phyloP scores from a whole-genome alignment of 1,284 basidiomycete species.

The Sporisorium iseilematis-ciliati region DNA sequence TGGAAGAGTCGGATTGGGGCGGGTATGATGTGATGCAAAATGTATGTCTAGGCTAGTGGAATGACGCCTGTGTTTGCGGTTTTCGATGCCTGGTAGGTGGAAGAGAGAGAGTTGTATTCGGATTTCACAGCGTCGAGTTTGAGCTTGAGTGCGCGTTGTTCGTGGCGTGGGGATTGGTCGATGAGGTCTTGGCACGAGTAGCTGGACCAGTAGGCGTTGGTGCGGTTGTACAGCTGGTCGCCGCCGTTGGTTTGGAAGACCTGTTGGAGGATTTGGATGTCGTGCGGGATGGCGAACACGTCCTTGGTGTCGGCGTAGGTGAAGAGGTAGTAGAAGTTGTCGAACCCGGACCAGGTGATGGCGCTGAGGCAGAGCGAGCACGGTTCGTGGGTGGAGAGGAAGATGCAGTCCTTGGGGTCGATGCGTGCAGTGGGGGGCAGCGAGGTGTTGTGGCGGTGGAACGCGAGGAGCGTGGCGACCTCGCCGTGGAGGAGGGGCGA shows the following conservation, averaged over 20 bases:
- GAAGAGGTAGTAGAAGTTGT: conserved; percentile 38
- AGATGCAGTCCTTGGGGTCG: conserved; percentile 18
- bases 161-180: not conserved
- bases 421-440: not conserved
- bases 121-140: too few species aligned
- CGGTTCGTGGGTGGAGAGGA: conserved; percentile 35
- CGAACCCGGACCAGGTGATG: conserved; percentile 36
- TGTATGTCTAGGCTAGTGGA: conserved; percentile 4
- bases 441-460: conserved; percentile 4
- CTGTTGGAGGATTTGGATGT: conserved; percentile 24
- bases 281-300: conserved; percentile 24
- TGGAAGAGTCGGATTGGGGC: conserved; percentile 84
- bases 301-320: conserved; percentile 25
- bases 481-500: conserved; percentile 32
- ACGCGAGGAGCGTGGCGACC: conserved; percentile 15
- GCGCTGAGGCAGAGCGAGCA: conserved; percentile 30
- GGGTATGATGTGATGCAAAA: conserved; percentile 10
- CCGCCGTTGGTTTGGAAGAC: conserved; percentile 16
- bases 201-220: conserved; percentile 16
- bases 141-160: too few species aligned
- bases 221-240: conserved; percentile 14
- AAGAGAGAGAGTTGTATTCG: conserved; percentile 10
- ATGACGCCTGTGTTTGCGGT: conserved; percentile 2
- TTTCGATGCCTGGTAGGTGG: too few species aligned
- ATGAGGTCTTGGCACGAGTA: conserved; percentile 15